phyloP scores from a whole-genome alignment of 2,329 filamentous ascomycete genomes.

The Colletotrichum lupini region DNA sequence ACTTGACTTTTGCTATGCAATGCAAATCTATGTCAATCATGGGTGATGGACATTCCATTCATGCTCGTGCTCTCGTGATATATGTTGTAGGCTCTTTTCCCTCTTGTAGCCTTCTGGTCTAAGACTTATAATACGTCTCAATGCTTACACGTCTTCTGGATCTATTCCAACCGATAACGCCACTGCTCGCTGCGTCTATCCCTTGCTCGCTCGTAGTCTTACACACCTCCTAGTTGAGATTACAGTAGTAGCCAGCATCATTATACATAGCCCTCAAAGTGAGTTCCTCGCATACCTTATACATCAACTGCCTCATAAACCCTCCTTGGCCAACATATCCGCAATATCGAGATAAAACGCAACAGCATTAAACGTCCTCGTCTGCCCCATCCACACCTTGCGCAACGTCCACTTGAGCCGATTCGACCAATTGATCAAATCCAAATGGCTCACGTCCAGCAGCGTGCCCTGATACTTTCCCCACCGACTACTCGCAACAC shows the following conservation, averaged over 20 bases:
- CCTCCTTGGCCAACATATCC: conserved; percentile 79
- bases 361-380: conserved; percentile 72
- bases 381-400: conserved; percentile 62
- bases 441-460: conserved; percentile 70
- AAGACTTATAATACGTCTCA: background rate
- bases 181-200: background rate
- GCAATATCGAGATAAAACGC: conserved; percentile 75
- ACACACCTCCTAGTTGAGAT: background rate
- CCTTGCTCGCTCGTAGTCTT: background rate
- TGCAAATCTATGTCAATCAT: no score
- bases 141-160: background rate
- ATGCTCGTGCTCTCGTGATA: background rate
- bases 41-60: no score
- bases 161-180: background rate
- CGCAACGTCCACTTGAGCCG: conserved; percentile 65
- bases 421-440: conserved; percentile 77
- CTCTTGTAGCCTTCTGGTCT: fast-evolving
- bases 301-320: conserved; percentile 44
- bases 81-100: background rate
- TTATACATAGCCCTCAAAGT: background rate
- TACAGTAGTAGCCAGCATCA: background rate
- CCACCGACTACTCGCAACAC: conserved; percentile 70
- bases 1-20: no score
- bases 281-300: background rate
- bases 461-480: conserved; percentile 73